These are phyloP conservation scores for Fragaria nilgerrensis DNA, from an alignment of 306 rosid species.

Conservation along the genomic window DNA sequence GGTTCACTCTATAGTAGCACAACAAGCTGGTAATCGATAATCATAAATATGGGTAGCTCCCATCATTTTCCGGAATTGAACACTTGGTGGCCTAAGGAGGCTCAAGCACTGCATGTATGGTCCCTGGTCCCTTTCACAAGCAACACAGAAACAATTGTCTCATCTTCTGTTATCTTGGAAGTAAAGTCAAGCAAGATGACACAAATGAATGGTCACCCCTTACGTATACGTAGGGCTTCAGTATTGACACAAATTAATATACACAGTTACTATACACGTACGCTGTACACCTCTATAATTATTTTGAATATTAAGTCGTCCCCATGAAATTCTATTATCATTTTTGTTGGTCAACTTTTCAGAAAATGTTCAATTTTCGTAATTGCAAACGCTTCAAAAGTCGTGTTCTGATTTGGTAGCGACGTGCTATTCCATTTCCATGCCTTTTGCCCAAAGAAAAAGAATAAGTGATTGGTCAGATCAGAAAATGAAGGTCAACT, in stretches of 20 bases:
- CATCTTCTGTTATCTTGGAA: not conserved
- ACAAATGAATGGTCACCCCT: slow-evolving; percentile 12
- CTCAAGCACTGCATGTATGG: not conserved
- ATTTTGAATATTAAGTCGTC: not conserved
- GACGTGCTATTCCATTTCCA: not conserved
- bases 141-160: not conserved
- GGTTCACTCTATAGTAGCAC: not conserved
- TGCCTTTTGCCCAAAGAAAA: not conserved
- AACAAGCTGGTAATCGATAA: not conserved
- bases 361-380: not conserved
- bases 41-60: not conserved
- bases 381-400: not conserved
- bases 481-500: not conserved
- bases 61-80: not conserved
- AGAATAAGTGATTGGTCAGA: slow-evolving; percentile 2
- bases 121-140: not conserved
- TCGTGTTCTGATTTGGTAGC: not conserved
- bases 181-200: not conserved
- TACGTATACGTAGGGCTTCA: slow-evolving; percentile 15
- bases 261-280: not conserved
- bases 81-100: not conserved
- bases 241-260: not conserved
- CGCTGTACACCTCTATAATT: not conserved
- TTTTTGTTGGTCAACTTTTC: not conserved
- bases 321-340: not conserved